Base-by-base conservation (phyloP, 2,329 filamentous ascomycete genomes). In the Penicillium oxalicum region DNA sequence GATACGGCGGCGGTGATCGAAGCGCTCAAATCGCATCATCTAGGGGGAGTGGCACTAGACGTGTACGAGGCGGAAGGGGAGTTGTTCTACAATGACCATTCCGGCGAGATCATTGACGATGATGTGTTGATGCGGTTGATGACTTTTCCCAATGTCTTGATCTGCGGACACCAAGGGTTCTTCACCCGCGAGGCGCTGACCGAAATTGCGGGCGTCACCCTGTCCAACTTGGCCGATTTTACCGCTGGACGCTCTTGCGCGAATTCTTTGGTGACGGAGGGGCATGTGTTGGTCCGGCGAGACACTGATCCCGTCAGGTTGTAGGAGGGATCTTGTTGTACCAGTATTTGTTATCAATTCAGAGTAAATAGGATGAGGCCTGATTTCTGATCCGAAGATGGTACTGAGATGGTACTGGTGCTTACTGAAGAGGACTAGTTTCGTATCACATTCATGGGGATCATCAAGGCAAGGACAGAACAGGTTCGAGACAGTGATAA, bases 81-180 rank as follows among this genome's bases (percentile, higher is more conserved):
- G 27, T 67, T 85, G 33, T 86, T 86, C 60, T 86, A 86, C 63
- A 75, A 79, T 57, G 82, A 86, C 55, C 80, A 83, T 59, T 83
- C 80, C 4, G 75, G 72, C 11, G 76, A 82, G 53, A 81, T 86
- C 57, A 83, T 86, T 53, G 73, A 85, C 42, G 83, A 87, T 59
- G 82, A 86, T 57, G 72, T 78, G 48, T 70, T 87, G 39, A 83
- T 82, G 76, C 76, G 83, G 4, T 66, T 87, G 53, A 79, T 83
- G 67, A 85, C 82, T 0, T 86, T 86, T 58, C 83, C 77, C 50
- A 86, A 86, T 53, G 83, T 84, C 3, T 64, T 87, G 39, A 70
- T 87, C 50, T 83, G 78, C 54, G 82, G 83, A 0, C 83, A 87
- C 57, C 83, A 86, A 70, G 83, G 80, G 1, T 87, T 86, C 68